Evolutionary conservation across 352 stramenopile genomes (phyloP).

Genomic region (Pythium phragmiticola): DNA sequence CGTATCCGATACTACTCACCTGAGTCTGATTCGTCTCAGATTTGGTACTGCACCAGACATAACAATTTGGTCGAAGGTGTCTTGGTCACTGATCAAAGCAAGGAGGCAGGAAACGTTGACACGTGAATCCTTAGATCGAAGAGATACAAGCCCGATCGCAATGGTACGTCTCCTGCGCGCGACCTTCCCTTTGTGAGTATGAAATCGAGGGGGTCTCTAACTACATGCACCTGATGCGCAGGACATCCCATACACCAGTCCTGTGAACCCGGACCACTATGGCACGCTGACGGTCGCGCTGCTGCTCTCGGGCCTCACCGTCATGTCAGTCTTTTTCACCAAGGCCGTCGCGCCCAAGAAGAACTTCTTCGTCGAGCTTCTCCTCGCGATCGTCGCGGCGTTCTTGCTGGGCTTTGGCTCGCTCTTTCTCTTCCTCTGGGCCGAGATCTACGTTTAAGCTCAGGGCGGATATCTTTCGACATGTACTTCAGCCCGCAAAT

Average conservation of each 20-base stretch:
- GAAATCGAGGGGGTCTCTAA: neutral
- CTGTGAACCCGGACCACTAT: constrained; percentile 69
- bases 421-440: constrained; percentile 87
- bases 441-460: constrained; percentile 84
- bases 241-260: constrained; percentile 83
- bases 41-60: constrained; percentile 9
- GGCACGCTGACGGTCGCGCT: constrained; percentile 58
- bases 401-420: constrained; percentile 78
- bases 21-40: constrained; percentile 13
- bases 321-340: constrained; percentile 85
- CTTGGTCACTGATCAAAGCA: neutral
- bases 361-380: constrained; percentile 68
- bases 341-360: constrained; percentile 73
- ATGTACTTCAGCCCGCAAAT: neutral
- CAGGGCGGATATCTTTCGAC: neutral
- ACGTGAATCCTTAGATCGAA: constrained; percentile 29
- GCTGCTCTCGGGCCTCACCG: constrained; percentile 65
- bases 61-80: constrained; percentile 17
- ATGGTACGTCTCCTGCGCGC: constrained; percentile 29
- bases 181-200: neutral
- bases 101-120: constrained; percentile 24
- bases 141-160: constrained; percentile 10
- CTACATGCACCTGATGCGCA: constrained; percentile 14
- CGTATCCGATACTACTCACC: constrained; percentile 14
- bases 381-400: constrained; percentile 62